Evolutionary conservation across 345 rosid genomes (phyloP).

Genomic region (Mercurialis annua): DNA sequence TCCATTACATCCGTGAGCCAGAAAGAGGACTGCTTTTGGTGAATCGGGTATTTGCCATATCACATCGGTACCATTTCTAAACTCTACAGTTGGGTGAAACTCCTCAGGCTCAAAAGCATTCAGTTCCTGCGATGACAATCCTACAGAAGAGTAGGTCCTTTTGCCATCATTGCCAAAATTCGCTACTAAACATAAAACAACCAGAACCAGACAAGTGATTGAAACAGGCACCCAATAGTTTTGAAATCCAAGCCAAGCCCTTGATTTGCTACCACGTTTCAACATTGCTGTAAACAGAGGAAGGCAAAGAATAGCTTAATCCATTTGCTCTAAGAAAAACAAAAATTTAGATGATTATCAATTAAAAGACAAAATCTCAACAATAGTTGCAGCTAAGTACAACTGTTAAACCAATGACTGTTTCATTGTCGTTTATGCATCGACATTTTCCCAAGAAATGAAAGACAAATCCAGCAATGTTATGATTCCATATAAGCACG

Average conservation of each 20-base stretch:
- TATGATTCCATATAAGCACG: too few species aligned
- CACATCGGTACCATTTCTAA: constrained; percentile 64
- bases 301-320: neutral
- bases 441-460: too few species aligned
- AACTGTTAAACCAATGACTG: too few species aligned
- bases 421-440: too few species aligned
- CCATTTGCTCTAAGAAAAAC: neutral
- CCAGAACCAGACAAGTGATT: constrained; percentile 28
- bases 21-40: constrained; percentile 74
- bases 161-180: constrained; percentile 24
- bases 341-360: neutral
- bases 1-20: constrained; percentile 88
- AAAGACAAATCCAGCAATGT: too few species aligned
- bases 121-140: constrained; percentile 29
- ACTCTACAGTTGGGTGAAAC: constrained; percentile 50
- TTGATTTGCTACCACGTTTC: constrained; percentile 49
- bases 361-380: neutral
- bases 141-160: constrained; percentile 26
- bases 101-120: constrained; percentile 35
- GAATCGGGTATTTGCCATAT: constrained; percentile 77
- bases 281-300: constrained; percentile 47
- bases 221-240: constrained; percentile 22
- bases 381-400: too few species aligned
- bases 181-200: constrained; percentile 31
- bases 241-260: constrained; percentile 39